Conservation (phyloP, 805 yeast species). For the Myxozyma monticola region DNA sequence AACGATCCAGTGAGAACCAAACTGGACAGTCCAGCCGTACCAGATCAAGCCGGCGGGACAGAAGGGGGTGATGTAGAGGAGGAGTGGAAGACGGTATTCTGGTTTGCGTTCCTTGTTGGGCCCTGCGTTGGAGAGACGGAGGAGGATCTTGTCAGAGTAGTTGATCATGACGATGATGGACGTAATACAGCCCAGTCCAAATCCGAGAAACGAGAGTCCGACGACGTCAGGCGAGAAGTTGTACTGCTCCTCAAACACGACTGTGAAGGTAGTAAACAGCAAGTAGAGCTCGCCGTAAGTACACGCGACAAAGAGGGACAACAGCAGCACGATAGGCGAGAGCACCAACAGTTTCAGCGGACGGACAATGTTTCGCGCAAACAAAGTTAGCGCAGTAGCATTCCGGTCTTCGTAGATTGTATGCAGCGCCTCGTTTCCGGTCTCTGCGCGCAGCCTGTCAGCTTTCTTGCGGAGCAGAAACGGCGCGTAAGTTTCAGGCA, state of each 20-base stretch:
- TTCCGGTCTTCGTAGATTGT: constrained; percentile 52
- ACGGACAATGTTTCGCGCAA: constrained; percentile 48
- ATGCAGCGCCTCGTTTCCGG: constrained; percentile 58
- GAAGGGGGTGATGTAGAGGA: constrained; percentile 51
- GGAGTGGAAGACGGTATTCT: constrained; percentile 56
- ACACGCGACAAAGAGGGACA: constrained; percentile 65
- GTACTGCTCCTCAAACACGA: constrained; percentile 47
- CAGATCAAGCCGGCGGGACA: constrained; percentile 61
- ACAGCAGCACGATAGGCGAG: constrained; percentile 63
- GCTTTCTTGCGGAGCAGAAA: constrained; percentile 52
- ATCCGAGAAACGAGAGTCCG: constrained; percentile 60
- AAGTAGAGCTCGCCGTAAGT: constrained; percentile 66
- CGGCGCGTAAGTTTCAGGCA: constrained; percentile 62
- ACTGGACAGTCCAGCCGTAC: constrained; percentile 69
- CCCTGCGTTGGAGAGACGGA: constrained; percentile 38
- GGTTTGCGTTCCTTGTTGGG: constrained; percentile 61
- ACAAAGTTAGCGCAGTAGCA: constrained; percentile 26
- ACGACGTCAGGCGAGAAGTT: constrained; percentile 46
- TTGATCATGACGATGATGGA: constrained; percentile 54
- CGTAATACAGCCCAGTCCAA: constrained; percentile 54
- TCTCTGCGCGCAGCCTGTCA: constrained; percentile 47
- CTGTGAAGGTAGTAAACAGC: constrained; percentile 57
- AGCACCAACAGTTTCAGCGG: constrained; percentile 54
- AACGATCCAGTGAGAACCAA: constrained; percentile 58
- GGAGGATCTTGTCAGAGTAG: constrained; percentile 45